Base-by-base conservation (phyloP, 495 filamentous ascomycete genomes). In the Rusavskia elegans region DNA sequence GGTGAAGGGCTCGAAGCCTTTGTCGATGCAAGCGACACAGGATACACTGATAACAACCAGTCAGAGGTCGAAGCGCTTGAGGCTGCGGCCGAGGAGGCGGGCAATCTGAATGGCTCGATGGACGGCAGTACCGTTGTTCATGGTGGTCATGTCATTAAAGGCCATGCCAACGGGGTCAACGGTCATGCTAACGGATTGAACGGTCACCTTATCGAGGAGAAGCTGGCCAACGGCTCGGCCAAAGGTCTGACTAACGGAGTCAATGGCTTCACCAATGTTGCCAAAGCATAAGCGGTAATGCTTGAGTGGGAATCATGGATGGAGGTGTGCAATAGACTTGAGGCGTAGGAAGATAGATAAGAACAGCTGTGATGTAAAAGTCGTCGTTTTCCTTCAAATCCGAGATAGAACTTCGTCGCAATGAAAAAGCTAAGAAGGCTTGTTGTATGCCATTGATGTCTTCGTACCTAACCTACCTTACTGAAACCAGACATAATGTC, bases 11-110 rank as follows among this genome's bases (percentile, higher is more conserved):
- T 82, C 29, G 79, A 81, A 40, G 74, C 77, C 4, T 82, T 71
- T 55, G 77, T 82, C 20, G 80, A 82, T 60, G 64, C 72, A 0
- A 76, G 70, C 53, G 79, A 82, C 53, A 82, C 76, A 38, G 78
- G 76, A 1, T 74, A 75, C 56, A 72, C 70, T 10, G 61, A 75
- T 53, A 74, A 73, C 50, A 60, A 64, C 29, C 56, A 62, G 49
- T 51, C 59, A 7, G 66, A 67, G 17, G 66, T 68, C 56, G 53
- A 62, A 13, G 58, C 53, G 14, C 53, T 64, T 5, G 62, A 70
- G 41, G 53, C 50, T 21, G 61, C 63, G 0, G 59, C 64, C 9
- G 58, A 54, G 32, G 68, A 67, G 53, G 61, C 58, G 44, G 65
- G 63, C n/a, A 52, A 57, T 20, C 30, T 61, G 13, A 66, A 69